phyloP scores from a whole-genome alignment of 768 basidiomycete genomes.

The Lanmaoa rubissima region DNA sequence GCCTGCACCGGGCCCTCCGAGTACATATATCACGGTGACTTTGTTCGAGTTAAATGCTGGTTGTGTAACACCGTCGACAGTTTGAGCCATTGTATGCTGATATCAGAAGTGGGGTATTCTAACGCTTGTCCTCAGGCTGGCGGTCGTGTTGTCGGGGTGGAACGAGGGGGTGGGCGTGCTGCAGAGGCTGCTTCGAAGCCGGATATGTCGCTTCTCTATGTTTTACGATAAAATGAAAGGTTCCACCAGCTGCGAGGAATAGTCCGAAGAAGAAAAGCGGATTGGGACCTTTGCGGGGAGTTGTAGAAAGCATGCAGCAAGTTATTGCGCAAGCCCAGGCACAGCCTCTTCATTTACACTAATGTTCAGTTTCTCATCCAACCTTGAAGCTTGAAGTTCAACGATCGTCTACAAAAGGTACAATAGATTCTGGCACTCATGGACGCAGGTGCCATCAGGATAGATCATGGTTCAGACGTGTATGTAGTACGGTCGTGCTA shows the following conservation, averaged over 20 bases:
- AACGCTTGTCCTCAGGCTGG: constrained; percentile 12
- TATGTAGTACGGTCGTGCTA: constrained; percentile 62
- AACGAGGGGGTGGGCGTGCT: constrained; percentile 63
- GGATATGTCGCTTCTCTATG: constrained; percentile 56
- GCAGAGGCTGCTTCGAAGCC: constrained; percentile 58
- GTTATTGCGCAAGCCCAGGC: background rate
- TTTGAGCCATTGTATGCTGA: constrained; percentile 14
- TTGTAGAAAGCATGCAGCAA: constrained; percentile 13
- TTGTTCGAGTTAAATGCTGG: constrained; percentile 60
- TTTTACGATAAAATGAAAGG: constrained; percentile 56
- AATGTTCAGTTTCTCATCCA: background rate
- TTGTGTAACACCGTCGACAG: background rate
- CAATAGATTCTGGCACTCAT: constrained; percentile 29
- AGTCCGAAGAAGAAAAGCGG: constrained; percentile 61
- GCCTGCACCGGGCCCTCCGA: constrained; percentile 97
- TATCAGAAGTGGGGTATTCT: constrained; percentile 8
- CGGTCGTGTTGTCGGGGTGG: constrained; percentile 49
- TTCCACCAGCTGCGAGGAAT: constrained; percentile 51
- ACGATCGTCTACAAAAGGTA: background rate
- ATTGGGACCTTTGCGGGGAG: constrained; percentile 48
- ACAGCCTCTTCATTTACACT: background rate
- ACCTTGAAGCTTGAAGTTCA: background rate
- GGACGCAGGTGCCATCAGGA: constrained; percentile 46
- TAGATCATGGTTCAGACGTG: constrained; percentile 60
- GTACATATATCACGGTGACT: constrained; percentile 89